These are phyloP conservation scores for Penicillium dipodomyicola DNA, from an alignment of 495 filamentous ascomycete species.

Conservation along the genomic window DNA sequence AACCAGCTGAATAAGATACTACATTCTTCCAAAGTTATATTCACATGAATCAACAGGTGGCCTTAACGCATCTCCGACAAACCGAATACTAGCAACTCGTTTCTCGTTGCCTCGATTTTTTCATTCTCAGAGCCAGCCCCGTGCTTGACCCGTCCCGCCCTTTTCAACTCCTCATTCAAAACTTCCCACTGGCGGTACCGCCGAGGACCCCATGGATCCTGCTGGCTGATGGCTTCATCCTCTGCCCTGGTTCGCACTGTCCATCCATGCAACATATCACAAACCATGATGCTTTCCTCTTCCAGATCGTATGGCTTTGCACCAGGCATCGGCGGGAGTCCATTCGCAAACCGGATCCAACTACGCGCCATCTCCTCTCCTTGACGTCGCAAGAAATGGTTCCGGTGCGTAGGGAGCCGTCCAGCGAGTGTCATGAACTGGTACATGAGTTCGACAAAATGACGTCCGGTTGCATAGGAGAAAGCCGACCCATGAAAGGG, in stretches of 20 bases:
- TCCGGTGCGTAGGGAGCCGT: not conserved
- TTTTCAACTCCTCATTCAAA: not conserved
- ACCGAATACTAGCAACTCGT: not conserved
- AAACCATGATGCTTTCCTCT: not conserved
- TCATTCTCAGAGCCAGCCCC: not conserved
- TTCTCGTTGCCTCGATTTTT: not conserved
- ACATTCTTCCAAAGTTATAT: too few relatives aligned
- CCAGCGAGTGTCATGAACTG: not conserved
- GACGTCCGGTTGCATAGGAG: not conserved
- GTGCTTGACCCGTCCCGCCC: not conserved
- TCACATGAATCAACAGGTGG: not conserved
- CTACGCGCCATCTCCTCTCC: not conserved
- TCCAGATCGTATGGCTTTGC: not conserved
- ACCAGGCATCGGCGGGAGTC: not conserved
- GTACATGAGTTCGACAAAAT: not conserved
- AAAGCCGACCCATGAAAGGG: not conserved
- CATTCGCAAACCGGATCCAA: not conserved
- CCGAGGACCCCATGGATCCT: not conserved
- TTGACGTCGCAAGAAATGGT: not conserved
- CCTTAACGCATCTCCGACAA: not conserved
- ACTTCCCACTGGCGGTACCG: not conserved
- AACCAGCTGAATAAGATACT: too few relatives aligned
- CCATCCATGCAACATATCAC: not conserved
- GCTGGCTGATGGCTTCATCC: not conserved
- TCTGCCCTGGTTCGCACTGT: not conserved